Evolutionary conservation across 257 asterid species (phyloP).

Genomic region (Catharanthus roseus): DNA sequence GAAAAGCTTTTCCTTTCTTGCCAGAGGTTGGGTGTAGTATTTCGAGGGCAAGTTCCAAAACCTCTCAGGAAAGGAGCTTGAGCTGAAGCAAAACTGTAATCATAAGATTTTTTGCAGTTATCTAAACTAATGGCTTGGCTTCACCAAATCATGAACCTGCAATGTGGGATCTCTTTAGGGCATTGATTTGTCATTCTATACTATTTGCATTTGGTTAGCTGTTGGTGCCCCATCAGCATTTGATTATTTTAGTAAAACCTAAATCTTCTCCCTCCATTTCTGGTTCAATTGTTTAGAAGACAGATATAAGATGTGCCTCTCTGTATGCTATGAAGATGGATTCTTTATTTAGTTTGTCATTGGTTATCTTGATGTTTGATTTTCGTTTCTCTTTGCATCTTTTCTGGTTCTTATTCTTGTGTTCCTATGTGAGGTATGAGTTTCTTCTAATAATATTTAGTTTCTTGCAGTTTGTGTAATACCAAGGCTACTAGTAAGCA

Average conservation of each 20-base stretch:
- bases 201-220: not conserved
- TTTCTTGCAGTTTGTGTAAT: constrained; percentile 70
- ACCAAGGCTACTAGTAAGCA: constrained; percentile 89
- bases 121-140: not conserved
- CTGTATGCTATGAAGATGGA: constrained; percentile 3
- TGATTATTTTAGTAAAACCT: not conserved
- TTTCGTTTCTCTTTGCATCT: not conserved
- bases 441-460: constrained; percentile 1
- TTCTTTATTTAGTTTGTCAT: not conserved
- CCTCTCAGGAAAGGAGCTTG: not conserved
- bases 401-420: not conserved
- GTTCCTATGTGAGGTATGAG: not conserved
- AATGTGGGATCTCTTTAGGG: not conserved
- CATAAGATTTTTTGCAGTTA: not conserved
- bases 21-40: not conserved
- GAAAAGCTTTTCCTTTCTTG: not conserved
- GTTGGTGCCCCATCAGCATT: not conserved
- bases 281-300: not conserved
- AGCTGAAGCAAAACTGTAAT: not conserved
- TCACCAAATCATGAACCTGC: not conserved
- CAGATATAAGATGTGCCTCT: not conserved
- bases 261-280: not conserved
- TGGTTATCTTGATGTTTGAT: not conserved
- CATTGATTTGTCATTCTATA: not conserved
- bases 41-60: not conserved